These are phyloP conservation scores for Amylocystis lapponica DNA, from an alignment of 768 basidiomycete species.

Conservation along the genomic window DNA sequence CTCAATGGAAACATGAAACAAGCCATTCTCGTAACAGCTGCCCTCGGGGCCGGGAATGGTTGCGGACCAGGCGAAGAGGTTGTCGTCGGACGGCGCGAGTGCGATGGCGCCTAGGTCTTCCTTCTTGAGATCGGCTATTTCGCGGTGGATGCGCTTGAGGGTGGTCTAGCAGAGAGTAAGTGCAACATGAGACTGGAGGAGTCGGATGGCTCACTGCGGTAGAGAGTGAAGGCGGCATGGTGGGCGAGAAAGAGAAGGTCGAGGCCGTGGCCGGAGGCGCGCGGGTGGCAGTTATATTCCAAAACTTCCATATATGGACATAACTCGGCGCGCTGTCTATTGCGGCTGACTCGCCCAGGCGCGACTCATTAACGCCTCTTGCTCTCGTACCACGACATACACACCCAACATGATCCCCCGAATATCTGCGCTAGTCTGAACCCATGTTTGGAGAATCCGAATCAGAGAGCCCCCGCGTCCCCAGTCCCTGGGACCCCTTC, in stretches of 20 bases:
- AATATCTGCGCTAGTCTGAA: slow-evolving; percentile 34
- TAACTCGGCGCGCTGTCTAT: neutral
- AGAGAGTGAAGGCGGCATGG: slow-evolving; percentile 13
- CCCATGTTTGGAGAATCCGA: slow-evolving; percentile 80
- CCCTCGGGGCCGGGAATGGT: slow-evolving; percentile 79
- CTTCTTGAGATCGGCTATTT: slow-evolving; percentile 74
- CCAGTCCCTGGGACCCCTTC: slow-evolving; percentile 79
- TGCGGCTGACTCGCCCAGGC: neutral
- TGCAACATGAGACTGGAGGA: neutral
- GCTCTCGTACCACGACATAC: neutral
- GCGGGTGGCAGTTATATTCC: neutral
- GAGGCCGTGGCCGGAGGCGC: neutral
- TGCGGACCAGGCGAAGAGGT: slow-evolving; percentile 69
- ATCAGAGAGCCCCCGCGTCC: slow-evolving; percentile 72
- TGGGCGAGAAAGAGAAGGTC: neutral
- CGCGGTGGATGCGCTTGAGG: slow-evolving; percentile 77
- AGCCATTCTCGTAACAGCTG: slow-evolving; percentile 75
- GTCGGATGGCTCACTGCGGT: slow-evolving; percentile 1
- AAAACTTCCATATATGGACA: neutral
- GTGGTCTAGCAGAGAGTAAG: slow-evolving; percentile 42
- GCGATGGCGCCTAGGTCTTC: slow-evolving; percentile 75
- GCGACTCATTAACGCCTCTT: neutral
- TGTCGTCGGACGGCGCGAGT: slow-evolving; percentile 58
- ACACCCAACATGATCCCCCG: slow-evolving; percentile 46
- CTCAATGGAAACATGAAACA: slow-evolving; percentile 62